phyloP scores from a whole-genome alignment of 2,329 filamentous ascomycete species.

The Gyromitra esculenta region DNA sequence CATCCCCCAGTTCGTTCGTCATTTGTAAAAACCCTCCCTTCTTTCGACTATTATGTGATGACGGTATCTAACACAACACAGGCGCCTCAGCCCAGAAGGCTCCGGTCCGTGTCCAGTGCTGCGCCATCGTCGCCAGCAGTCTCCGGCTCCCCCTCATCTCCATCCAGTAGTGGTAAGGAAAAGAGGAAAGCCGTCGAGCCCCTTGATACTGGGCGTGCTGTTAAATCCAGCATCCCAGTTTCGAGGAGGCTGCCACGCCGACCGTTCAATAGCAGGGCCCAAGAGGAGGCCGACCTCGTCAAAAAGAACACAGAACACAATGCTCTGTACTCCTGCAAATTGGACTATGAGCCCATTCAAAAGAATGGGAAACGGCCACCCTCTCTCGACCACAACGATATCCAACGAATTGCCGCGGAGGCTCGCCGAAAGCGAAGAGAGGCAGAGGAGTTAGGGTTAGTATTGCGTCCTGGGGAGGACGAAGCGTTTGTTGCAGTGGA shows the following conservation, averaged over 20 bases:
- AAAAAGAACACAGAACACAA: conserved; percentile 40
- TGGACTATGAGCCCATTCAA: conserved; percentile 29
- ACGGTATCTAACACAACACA: conserved; percentile 29
- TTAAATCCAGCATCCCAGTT: conserved; percentile 43
- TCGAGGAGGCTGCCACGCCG: conserved; percentile 25
- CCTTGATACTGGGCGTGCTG: conserved; percentile 32
- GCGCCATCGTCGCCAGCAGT: not conserved
- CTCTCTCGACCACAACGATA: conserved; percentile 19
- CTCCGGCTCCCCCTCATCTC: conserved; percentile 4
- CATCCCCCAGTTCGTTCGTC: conserved; percentile 20
- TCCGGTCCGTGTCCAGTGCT: conserved; percentile 5
- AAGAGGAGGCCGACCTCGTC: conserved; percentile 24
- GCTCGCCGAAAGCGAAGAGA: conserved; percentile 32
- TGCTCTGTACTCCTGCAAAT: conserved; percentile 33
- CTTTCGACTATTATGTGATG: not conserved
- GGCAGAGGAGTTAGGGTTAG: conserved; percentile 18
- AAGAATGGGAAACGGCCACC: conserved; percentile 30
- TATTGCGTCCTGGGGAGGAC: conserved; percentile 39
- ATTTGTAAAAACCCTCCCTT: conserved; percentile 15
- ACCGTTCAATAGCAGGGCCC: conserved; percentile 6
- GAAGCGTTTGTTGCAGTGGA: conserved; percentile 24
- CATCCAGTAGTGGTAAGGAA: not conserved
- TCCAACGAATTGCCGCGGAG: conserved; percentile 18
- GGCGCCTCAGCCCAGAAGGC: conserved; percentile 18
- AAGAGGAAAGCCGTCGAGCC: conserved; percentile 39